Base-by-base conservation (phyloP, 2,329 filamentous ascomycete species). In the Sarocladiaceae sp. region DNA sequence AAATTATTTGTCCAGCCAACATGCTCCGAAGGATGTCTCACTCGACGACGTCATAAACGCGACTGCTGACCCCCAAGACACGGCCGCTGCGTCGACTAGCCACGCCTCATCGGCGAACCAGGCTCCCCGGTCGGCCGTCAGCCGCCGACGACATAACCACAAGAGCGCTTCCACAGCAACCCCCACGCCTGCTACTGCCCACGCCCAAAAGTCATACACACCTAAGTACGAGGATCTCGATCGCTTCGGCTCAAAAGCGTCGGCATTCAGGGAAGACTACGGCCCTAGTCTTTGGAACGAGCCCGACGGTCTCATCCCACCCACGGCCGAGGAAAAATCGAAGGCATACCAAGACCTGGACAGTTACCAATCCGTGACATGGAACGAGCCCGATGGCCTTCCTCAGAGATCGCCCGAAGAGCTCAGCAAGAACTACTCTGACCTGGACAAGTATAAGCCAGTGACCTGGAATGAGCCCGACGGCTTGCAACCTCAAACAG, bases 331-430 rank as follows among this genome's bases (percentile, higher is more conserved):
- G 44, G 63, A 67, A 47, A 47, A 53, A 9, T 61, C 61, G 23
- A 53, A 58, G 41, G 47, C 55, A 20, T 65, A 64, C 45, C 45
- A 53, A 6, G 56, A 63, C 47, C 52, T 67, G 21, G 50, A 53
- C 13, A 51, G 51, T 5, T 62, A 61, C 45, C 50, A 43, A 15
- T 44, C 55, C 6, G 53, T 57, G 11, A 55, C 50, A 16, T 57
- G 59, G 42, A 58, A 59, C 35, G 55, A 58, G 47, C 53, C 51
- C 12, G 45, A 55, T 44, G 51, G 50, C 6, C 33, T 37, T 9
- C 48, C 55, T 21, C 50, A 55, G 18, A 32, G 48, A 3, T 47
- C 55, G 12, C 40, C 55, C 13, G 51, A 53, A 20, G 55, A 59
- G 32, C 46, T 44, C 13, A 54, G 51, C 13, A 55, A 54, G 24